Evolutionary conservation across 345 rosid genomes (phyloP).

Genomic region (Populus tremula): DNA sequence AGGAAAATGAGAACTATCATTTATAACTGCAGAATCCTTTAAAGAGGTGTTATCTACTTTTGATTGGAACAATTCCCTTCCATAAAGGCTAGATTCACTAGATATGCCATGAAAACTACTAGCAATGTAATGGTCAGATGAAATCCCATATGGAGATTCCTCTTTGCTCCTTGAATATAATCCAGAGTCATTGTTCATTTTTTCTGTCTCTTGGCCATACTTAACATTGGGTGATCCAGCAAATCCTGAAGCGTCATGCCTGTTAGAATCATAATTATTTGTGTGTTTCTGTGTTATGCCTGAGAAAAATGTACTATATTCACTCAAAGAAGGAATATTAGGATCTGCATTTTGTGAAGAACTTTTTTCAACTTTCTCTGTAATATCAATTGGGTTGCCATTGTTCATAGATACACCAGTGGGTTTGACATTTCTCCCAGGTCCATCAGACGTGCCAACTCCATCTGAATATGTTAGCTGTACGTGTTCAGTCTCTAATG

Average conservation of each 20-base stretch:
- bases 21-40: conserved; percentile 23
- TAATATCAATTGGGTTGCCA: conserved; percentile 12
- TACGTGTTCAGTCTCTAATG: conserved; percentile 34
- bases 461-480: conserved; percentile 48
- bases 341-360: conserved; percentile 23
- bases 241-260: conserved; percentile 33
- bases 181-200: conserved; percentile 33
- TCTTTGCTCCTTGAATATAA: conserved; percentile 24
- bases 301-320: conserved; percentile 30
- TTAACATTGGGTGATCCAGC: conserved; percentile 26
- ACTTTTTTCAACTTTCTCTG: conserved; percentile 30
- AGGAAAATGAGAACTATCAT: conserved; percentile 17
- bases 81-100: conserved; percentile 26
- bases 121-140: conserved; percentile 21
- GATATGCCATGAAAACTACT: conserved; percentile 23
- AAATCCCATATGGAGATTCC: conserved; percentile 24
- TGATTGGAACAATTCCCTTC: conserved; percentile 27
- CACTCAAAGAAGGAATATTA: conserved; percentile 27
- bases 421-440: conserved; percentile 24
- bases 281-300: conserved; percentile 25
- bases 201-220: conserved; percentile 33
- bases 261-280: conserved; percentile 30
- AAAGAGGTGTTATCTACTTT: conserved; percentile 36
- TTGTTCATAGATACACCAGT: conserved; percentile 20
- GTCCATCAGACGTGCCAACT: conserved; percentile 42